Base-by-base conservation (phyloP, 441 rosid species). In the Isatis lusitanica region DNA sequence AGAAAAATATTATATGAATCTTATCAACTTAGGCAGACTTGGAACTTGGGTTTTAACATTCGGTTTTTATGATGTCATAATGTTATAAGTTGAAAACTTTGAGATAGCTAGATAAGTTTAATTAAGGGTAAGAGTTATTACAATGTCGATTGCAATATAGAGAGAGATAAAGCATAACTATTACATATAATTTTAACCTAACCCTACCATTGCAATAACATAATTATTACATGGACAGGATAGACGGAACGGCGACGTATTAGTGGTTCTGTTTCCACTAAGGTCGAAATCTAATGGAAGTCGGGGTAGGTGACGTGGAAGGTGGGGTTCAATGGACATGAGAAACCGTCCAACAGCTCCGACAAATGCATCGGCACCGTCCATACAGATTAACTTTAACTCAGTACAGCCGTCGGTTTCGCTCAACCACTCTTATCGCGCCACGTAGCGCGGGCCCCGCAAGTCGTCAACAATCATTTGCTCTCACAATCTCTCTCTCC, bases 331-430 rank as follows among this genome's bases (percentile, higher is more conserved):
- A 47, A 77, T 79, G 56, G 35, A 42, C 68, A 50, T 16, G 40
- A 69, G 48, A 74, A 68, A 77, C 77, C 74, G 75, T 44, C 72
- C 81, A 40, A 51, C 3, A 65, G 56, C 57, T 62, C 74, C 61
- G 61, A 58, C 66, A 24, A 50, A 21, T 26, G 33, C 59, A 64
- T 70, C 80, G 46, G 63, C 83, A 84, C 89, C 90, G 88, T 53
- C 90, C 87, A 80, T 50, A n/a, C 40, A 56, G 47, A 74, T 63
- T 53, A 44, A 57, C 79, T 79, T 81, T 66, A 62, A 59, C 68
- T 43, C 40, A 47, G 66, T 53, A 46, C 72, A 77, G 30, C 83
- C 78, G 76, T 68, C 66, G 63, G 61, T 61, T 69, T 44, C 30
- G 8, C 24, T 15, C 50, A 71, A 79, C 86, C 82, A 86, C 83